A percentile compares a stretch with the other conserved stretches of the same genome.
Conservation (phyloP, 83 land plant species). For the Picea abies region DNA sequence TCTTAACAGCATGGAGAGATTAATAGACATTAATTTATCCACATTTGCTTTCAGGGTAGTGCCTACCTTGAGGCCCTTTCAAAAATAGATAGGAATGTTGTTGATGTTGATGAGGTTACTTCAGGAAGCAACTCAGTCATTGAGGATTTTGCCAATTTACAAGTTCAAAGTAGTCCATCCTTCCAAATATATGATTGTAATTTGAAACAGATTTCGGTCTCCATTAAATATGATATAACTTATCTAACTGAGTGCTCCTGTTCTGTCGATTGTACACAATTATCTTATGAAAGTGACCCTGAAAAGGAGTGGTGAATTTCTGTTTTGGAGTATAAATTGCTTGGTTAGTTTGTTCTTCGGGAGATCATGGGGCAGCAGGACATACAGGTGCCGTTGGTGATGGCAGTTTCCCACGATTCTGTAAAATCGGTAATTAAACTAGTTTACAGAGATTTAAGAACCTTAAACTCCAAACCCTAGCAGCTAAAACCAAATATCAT, state of each 20-base stretch:
- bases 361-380: neutral
- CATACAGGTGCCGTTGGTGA: slow-evolving; percentile 18
- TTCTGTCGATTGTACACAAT: neutral
- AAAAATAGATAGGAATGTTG: neutral
- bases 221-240: no score
- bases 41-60: slow-evolving; percentile 44
- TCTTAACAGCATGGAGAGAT: slow-evolving; percentile 64
- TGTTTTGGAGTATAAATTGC: neutral
- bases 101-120: no score
- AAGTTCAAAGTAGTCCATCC: no score
- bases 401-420: slow-evolving; percentile 16
- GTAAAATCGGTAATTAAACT: slow-evolving; percentile 39
- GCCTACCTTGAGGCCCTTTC: slow-evolving; percentile 58
- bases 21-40: slow-evolving; percentile 66
- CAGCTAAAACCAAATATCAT: no score
- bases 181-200: no score
- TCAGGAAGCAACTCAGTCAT: no score
- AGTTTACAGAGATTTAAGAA: no score
- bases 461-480: no score
- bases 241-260: neutral
- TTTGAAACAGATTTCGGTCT: no score
- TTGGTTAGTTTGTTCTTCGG: neutral
- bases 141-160: no score
- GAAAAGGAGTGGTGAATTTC: neutral
- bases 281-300: neutral